These are phyloP conservation scores for Myxozyma neglecta DNA, from an alignment of 805 yeast genomes.

Conservation along the genomic window DNA sequence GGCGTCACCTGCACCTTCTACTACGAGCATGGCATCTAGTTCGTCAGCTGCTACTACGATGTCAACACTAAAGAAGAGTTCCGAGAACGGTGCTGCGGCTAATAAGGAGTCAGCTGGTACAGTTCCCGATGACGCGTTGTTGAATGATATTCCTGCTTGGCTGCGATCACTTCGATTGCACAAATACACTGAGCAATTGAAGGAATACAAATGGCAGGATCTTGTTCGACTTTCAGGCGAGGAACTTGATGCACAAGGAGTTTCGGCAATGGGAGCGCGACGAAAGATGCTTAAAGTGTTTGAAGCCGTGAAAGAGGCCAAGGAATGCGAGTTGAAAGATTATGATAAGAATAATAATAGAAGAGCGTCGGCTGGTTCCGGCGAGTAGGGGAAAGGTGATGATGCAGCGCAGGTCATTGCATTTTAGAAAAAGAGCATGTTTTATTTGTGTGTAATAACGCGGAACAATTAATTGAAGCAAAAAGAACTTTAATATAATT, in stretches of 20 bases:
- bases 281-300: conserved; percentile 91
- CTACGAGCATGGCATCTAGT: conserved; percentile 1
- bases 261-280: conserved; percentile 92
- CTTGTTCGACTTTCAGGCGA: conserved; percentile 70
- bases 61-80: background rate
- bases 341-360: background rate
- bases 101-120: background rate
- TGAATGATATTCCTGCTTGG: conserved; percentile 89
- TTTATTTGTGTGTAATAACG: too few species aligned
- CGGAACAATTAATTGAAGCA: too few species aligned
- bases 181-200: conserved; percentile 85
- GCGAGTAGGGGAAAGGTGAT: background rate
- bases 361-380: conserved; percentile 2
- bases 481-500: too few species aligned
- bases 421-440: background rate
- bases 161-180: conserved; percentile 84
- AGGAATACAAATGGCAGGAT: conserved; percentile 74
- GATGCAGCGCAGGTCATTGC: background rate
- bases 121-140: conserved; percentile 37
- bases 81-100: background rate
- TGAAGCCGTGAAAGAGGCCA: conserved; percentile 66
- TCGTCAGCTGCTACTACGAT: background rate
- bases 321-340: conserved; percentile 8
- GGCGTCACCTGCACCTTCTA: conserved; percentile 15
- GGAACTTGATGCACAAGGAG: conserved; percentile 75